phyloP scores from a whole-genome alignment of 371 early-diverging fungal genomes.

The Batkoa obscura region DNA sequence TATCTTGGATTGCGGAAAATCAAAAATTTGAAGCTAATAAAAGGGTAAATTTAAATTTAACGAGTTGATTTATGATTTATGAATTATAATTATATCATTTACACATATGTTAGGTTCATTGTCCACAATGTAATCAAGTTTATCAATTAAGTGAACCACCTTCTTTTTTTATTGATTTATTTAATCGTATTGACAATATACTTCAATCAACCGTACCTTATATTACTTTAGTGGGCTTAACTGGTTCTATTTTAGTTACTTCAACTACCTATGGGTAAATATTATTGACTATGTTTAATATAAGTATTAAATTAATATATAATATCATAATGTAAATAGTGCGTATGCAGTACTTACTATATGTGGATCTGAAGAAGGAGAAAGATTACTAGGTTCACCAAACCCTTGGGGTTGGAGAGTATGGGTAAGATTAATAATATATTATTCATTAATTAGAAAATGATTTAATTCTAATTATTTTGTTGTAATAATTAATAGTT shows the following conservation, averaged over 20 bases:
- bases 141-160: slow-evolving; percentile 35
- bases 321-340: slow-evolving; percentile 9
- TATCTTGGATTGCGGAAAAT: slow-evolving; percentile 56
- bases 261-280: slow-evolving; percentile 37
- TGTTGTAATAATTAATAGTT: slow-evolving; percentile 7
- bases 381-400: slow-evolving; percentile 33
- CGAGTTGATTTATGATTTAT: no score
- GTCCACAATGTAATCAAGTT: slow-evolving; percentile 51
- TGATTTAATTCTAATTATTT: not conserved
- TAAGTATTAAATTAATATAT: not conserved
- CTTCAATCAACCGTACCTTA: slow-evolving; percentile 42
- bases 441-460: not conserved
- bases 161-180: slow-evolving; percentile 24
- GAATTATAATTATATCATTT: no score
- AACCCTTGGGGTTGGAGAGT: slow-evolving; percentile 39
- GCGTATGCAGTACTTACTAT: slow-evolving; percentile 46
- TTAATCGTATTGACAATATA: slow-evolving; percentile 27
- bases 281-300: not conserved
- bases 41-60: slow-evolving; percentile 15
- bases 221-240: slow-evolving; percentile 35
- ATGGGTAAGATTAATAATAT: slow-evolving; percentile 19
- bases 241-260: slow-evolving; percentile 31
- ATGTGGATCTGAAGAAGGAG: slow-evolving; percentile 40
- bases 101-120: slow-evolving; percentile 24
- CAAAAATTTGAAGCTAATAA: slow-evolving; percentile 31